Percentiles rank a stretch among this genome's conserved stretches.
These are phyloP conservation scores for Suillus alpinus DNA, from an alignment of 768 basidiomycete genomes.

Conservation along the genomic window DNA sequence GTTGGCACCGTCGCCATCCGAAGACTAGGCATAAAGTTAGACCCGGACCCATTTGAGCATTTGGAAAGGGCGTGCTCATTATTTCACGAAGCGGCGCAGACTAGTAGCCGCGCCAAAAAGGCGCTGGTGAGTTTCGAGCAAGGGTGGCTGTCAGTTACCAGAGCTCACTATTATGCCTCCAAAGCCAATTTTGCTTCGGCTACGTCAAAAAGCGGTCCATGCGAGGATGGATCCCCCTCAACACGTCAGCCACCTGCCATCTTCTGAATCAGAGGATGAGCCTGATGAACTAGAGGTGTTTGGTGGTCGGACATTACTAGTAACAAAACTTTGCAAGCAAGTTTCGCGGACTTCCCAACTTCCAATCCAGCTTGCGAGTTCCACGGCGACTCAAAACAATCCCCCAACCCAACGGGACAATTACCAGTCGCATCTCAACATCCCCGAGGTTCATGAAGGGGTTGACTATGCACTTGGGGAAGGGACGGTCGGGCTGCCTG, in stretches of 20 bases:
- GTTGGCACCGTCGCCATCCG: constrained; percentile 54
- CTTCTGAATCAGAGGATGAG: constrained; percentile 1
- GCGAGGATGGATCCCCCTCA: constrained; percentile 21
- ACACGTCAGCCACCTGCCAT: constrained; percentile 13
- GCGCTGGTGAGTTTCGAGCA: constrained; percentile 39
- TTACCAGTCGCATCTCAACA: constrained; percentile 1
- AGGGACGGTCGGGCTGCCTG: constrained; percentile 5
- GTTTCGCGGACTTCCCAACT: neutral
- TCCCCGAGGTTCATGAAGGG: neutral
- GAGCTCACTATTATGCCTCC: neutral
- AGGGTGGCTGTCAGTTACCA: neutral
- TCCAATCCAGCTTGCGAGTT: neutral
- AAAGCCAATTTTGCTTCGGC: constrained; percentile 45
- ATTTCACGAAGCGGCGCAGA: constrained; percentile 43
- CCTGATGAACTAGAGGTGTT: constrained; percentile 32
- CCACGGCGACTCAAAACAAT: neutral
- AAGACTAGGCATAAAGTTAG: constrained; percentile 39
- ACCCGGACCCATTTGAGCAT: constrained; percentile 44
- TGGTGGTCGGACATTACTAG: constrained; percentile 31
- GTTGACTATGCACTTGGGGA: neutral
- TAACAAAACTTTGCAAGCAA: constrained; percentile 9
- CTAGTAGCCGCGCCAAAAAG: constrained; percentile 47
- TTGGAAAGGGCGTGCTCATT: constrained; percentile 46
- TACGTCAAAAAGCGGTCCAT: constrained; percentile 42
- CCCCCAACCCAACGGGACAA: constrained; percentile 1